Conservation (phyloP, 208 protist genomes). For the Acanthamoeba rhysodes region DNA sequence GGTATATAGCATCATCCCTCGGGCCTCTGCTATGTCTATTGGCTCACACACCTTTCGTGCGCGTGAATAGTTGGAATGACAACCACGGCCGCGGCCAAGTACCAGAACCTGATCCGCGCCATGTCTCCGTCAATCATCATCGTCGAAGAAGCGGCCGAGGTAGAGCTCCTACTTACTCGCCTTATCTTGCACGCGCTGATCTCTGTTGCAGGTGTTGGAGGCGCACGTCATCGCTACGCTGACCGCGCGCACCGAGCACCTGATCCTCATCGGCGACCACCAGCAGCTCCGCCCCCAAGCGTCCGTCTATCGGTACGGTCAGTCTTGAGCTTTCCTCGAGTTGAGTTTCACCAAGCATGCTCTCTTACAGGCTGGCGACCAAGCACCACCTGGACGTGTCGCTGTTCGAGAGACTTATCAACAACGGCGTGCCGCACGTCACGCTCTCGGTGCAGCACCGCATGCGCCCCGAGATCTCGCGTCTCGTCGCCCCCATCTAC, state of each 20-base stretch:
- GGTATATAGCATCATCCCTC: not conserved
- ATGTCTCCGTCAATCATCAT: constrained; percentile 82
- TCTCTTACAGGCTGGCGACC: constrained; percentile 1
- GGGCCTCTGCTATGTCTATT: not conserved
- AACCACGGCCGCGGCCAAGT: constrained; percentile 82
- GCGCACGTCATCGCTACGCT: constrained; percentile 82
- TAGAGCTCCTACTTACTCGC: not conserved
- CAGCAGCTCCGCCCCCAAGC: constrained; percentile 82
- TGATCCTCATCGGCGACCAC: constrained; percentile 88
- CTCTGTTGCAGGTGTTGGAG: constrained; percentile 79
- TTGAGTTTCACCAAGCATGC: too few species aligned
- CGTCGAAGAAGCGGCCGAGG: constrained; percentile 86
- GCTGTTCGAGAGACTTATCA: constrained; percentile 85
- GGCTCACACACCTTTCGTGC: not conserved
- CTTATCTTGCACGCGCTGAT: not conserved
- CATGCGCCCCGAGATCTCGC: constrained; percentile 86
- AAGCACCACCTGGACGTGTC: constrained; percentile 83
- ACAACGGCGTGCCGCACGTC: constrained; percentile 76
- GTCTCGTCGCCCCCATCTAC: constrained; percentile 85
- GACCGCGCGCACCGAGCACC: constrained; percentile 72
- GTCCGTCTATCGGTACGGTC: constrained; percentile 67
- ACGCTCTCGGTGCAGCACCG: constrained; percentile 79
- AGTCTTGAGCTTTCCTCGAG: not conserved
- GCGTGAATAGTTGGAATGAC: constrained; percentile 82
- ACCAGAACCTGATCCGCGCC: constrained; percentile 78